Percentiles rank a stretch among this genome's conserved stretches.
These are phyloP conservation scores for Perkinsus olseni DNA, from an alignment of 169 alveolate genomes.

Conservation along the genomic window DNA sequence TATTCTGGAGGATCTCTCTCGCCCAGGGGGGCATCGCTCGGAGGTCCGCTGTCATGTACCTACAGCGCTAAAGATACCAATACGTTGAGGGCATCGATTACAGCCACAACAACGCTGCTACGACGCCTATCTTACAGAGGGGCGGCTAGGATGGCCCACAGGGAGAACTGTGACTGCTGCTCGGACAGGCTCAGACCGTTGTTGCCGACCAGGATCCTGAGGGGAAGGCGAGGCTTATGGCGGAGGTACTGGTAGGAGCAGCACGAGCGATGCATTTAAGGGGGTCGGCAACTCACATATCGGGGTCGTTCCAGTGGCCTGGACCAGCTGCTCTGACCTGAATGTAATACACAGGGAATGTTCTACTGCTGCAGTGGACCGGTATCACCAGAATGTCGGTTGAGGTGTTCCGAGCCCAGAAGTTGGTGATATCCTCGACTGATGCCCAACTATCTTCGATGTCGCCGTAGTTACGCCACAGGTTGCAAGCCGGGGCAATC, in stretches of 20 bases:
- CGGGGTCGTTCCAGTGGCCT: conserved; percentile 69
- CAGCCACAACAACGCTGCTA: no score
- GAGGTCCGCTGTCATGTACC: conserved; percentile 28
- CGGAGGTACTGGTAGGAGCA: neutral
- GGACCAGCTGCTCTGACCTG: conserved; percentile 43
- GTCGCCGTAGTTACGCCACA: neutral
- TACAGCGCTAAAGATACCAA: neutral
- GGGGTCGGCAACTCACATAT: conserved; percentile 44
- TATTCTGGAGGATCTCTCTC: conserved; percentile 38
- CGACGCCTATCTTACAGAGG: conserved; percentile 58
- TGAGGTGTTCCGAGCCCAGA: neutral
- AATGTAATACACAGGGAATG: neutral
- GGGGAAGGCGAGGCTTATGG: neutral
- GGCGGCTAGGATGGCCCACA: conserved; percentile 61
- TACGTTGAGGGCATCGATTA: neutral
- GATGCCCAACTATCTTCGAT: neutral
- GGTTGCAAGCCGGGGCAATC: neutral
- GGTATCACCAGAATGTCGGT: neutral
- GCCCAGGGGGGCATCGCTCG: conserved; percentile 36
- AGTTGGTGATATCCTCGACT: neutral
- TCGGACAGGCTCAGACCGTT: conserved; percentile 48
- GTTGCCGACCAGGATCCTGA: conserved; percentile 44
- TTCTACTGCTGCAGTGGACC: neutral
- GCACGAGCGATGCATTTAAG: no score
- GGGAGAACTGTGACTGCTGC: conserved; percentile 54